A percentile compares a stretch with the other conserved stretches of the same genome.
Evolutionary conservation across 345 rosid genomes (phyloP).

Genomic region (Pistacia vera): DNA sequence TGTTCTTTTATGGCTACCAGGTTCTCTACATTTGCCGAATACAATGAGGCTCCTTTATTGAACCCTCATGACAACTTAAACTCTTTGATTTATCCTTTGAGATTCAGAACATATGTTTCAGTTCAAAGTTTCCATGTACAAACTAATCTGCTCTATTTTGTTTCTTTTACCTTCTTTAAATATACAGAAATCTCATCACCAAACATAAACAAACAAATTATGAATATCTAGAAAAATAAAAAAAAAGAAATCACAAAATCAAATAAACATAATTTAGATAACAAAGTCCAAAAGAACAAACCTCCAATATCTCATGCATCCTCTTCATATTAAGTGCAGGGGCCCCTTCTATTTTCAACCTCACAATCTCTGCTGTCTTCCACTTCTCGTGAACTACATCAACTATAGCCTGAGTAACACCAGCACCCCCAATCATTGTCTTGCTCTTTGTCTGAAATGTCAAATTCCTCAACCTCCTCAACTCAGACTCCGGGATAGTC

Average conservation of each 20-base stretch:
- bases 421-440: constrained; percentile 59
- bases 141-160: neutral
- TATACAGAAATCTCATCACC: constrained; percentile 7
- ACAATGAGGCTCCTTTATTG: neutral
- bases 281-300: constrained; percentile 35
- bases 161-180: neutral
- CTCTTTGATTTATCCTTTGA: neutral
- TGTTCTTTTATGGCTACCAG: neutral
- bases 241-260: neutral
- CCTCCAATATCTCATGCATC: constrained; percentile 94
- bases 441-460: constrained; percentile 65
- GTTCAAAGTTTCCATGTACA: neutral
- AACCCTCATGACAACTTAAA: neutral
- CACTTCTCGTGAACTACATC: constrained; percentile 73
- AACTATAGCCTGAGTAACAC: constrained; percentile 77
- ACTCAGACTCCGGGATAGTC: constrained; percentile 74
- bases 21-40: neutral
- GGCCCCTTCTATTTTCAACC: constrained; percentile 81
- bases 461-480: constrained; percentile 77
- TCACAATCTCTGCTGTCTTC: constrained; percentile 80
- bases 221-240: neutral
- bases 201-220: constrained; percentile 1
- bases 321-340: constrained; percentile 90
- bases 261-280: neutral
- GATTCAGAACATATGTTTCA: neutral